These are phyloP conservation scores for Cucurbita maxima DNA, from an alignment of 306 rosid species.

Conservation along the genomic window DNA sequence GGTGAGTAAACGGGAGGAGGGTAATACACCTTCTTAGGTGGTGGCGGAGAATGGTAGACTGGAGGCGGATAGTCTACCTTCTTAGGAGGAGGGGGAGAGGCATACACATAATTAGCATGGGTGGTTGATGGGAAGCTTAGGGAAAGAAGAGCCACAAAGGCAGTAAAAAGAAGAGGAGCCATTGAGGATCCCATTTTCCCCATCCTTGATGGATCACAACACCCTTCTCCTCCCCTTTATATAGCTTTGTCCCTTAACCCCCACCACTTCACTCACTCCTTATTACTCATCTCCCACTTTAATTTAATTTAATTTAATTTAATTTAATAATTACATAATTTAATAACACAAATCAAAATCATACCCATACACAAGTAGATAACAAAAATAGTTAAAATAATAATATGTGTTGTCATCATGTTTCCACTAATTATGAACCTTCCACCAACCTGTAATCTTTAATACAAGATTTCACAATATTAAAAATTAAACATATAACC, in stretches of 20 bases:
- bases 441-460: not conserved
- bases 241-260: not conserved
- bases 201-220: not conserved
- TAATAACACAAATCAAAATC: not conserved
- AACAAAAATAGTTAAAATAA: not conserved
- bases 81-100: not conserved
- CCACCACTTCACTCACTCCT: too few species aligned
- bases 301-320: not conserved
- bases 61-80: not conserved
- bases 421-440: not conserved
- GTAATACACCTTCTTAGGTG: not conserved
- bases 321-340: not conserved
- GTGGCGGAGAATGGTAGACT: too few species aligned
- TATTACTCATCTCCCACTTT: not conserved
- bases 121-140: not conserved
- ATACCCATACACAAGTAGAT: not conserved
- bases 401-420: not conserved
- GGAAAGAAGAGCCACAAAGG: not conserved
- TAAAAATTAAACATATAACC: too few species aligned
- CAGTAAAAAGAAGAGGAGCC: not conserved
- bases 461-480: not conserved
- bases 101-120: not conserved
- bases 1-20: not conserved
- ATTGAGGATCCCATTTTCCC: not conserved
- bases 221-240: not conserved